A percentile compares a stretch with the other conserved stretches of the same genome.
Conservation (phyloP, 2,329 filamentous ascomycete species). For the Trichoderma arundinaceum region DNA sequence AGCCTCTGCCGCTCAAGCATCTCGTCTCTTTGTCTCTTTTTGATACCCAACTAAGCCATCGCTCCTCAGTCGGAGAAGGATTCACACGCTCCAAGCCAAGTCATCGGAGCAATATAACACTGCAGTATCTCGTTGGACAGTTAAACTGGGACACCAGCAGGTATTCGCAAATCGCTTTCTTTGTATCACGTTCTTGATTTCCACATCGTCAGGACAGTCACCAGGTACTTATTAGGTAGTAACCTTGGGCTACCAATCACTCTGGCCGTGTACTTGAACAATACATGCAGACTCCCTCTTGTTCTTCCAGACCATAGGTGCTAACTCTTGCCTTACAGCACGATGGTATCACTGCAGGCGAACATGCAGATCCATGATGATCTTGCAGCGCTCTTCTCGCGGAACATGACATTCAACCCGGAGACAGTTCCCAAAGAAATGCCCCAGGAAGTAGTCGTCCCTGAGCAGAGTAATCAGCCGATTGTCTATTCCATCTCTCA, state of each 20-base stretch:
- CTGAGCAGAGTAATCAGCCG: constrained; percentile 43
- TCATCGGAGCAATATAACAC: constrained; percentile 14
- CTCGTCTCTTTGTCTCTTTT: constrained; percentile 17
- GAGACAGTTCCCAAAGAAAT: constrained; percentile 40
- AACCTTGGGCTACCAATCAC: neutral
- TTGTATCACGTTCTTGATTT: neutral
- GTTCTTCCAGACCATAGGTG: neutral
- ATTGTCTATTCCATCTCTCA: constrained; percentile 78
- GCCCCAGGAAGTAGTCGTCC: constrained; percentile 42
- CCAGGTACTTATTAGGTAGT: neutral
- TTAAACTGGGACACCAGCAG: constrained; percentile 11
- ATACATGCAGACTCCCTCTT: constrained; percentile 10
- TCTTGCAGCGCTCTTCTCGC: constrained; percentile 78
- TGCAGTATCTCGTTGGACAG: constrained; percentile 13
- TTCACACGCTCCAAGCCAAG: constrained; percentile 6
- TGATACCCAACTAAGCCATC: constrained; percentile 29
- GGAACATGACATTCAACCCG: constrained; percentile 70
- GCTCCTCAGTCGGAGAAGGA: constrained; percentile 13
- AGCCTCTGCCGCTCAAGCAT: neutral
- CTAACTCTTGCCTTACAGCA: constrained; percentile 32
- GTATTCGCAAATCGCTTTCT: constrained; percentile 15
- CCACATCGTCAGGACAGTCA: neutral
- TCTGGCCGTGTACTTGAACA: neutral
- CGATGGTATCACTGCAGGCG: constrained; percentile 47
- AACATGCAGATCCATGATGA: constrained; percentile 77